These are phyloP conservation scores for Metschnikowia bowlesiae DNA, from an alignment of 805 yeast genomes.

Conservation along the genomic window DNA sequence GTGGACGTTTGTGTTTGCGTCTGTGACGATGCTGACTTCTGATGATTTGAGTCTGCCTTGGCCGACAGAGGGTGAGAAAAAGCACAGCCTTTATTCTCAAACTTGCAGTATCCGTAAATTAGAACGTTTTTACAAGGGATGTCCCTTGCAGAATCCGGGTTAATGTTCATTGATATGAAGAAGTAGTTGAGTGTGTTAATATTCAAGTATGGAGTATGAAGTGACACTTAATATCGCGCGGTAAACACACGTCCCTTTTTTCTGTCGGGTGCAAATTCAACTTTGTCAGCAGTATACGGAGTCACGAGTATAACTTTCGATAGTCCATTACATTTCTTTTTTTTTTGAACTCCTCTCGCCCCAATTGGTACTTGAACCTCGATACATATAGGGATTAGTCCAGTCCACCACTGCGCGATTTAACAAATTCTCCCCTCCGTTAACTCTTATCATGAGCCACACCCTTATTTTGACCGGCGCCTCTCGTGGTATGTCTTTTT, in stretches of 20 bases:
- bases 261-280: neutral
- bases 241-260: conserved; percentile 4
- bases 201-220: conserved; percentile 1
- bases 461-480: conserved; percentile 22
- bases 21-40: conserved; percentile 5
- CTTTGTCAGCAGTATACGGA: neutral
- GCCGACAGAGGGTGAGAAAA: conserved; percentile 46
- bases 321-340: neutral
- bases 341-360: neutral
- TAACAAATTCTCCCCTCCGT: neutral
- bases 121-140: conserved; percentile 80
- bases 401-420: neutral
- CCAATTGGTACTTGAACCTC: neutral
- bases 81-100: conserved; percentile 81
- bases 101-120: conserved; percentile 85
- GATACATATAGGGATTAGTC: neutral
- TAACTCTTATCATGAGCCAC: conserved; percentile 12
- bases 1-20: conserved; percentile 2
- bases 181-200: neutral
- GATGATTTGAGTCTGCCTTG: conserved; percentile 6
- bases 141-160: conserved; percentile 59
- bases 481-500: conserved; percentile 17
- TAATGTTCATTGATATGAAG: conserved; percentile 25
- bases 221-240: conserved; percentile 1
- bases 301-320: neutral